phyloP scores from a whole-genome alignment of 768 basidiomycete genomes.

The Calocybe gangraenosa region DNA sequence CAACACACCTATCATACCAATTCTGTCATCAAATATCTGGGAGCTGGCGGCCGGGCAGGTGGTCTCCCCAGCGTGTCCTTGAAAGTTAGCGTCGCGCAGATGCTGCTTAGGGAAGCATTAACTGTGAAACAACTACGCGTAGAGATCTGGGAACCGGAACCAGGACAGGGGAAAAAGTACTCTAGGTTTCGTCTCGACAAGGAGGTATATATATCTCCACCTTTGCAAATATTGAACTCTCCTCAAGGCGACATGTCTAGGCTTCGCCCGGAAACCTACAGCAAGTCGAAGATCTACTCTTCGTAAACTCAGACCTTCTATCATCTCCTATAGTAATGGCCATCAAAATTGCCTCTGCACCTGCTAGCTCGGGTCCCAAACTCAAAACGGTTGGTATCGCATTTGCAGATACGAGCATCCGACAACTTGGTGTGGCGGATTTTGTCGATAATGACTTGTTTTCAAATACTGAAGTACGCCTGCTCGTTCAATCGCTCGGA shows the following conservation, averaged over 20 bases:
- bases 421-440: slow-evolving; percentile 85
- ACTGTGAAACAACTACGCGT: slow-evolving; percentile 87
- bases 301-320: slow-evolving; percentile 72
- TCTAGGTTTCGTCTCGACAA: slow-evolving; percentile 76
- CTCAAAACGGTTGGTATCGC: slow-evolving; percentile 78
- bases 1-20: slow-evolving; percentile 81
- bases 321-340: slow-evolving; percentile 88
- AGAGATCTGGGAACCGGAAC: slow-evolving; percentile 83
- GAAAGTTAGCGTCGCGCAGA: slow-evolving; percentile 71
- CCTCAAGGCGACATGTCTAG: slow-evolving; percentile 19
- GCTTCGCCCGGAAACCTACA: slow-evolving; percentile 64
- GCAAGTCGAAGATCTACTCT: slow-evolving; percentile 81
- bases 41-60: slow-evolving; percentile 50
- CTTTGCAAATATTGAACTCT: too few relatives aligned
- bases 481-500: background rate
- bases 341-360: slow-evolving; percentile 65
- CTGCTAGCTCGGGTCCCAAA: slow-evolving; percentile 52
- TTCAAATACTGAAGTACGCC: slow-evolving; percentile 84
- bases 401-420: slow-evolving; percentile 85
- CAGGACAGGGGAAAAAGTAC: slow-evolving; percentile 70
- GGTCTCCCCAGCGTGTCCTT: slow-evolving; percentile 78
- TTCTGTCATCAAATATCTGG: slow-evolving; percentile 90
- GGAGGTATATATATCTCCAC: slow-evolving; percentile 44
- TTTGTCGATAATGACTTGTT: slow-evolving; percentile 94
- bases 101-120: slow-evolving; percentile 82